These are phyloP conservation scores for Monosporozyma solicola DNA, from an alignment of 805 yeast species.

Conservation along the genomic window DNA sequence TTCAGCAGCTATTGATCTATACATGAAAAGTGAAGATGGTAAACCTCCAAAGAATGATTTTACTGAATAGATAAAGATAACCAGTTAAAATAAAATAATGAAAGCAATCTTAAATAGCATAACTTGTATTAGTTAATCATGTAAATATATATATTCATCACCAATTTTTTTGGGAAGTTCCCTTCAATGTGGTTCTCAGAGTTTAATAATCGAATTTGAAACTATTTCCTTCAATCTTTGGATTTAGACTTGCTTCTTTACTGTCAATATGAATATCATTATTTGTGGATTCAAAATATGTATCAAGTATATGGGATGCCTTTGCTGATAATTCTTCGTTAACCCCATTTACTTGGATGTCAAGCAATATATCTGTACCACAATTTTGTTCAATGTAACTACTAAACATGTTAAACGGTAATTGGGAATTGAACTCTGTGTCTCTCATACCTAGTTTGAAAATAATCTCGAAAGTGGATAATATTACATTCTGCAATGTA, in stretches of 20 bases:
- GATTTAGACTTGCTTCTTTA: background rate
- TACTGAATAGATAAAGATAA: constrained; percentile 37
- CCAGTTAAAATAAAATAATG: background rate
- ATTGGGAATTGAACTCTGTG: constrained; percentile 45
- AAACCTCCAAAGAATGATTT: constrained; percentile 85
- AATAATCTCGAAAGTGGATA: constrained; percentile 87
- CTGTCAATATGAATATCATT: background rate
- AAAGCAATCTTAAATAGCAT: background rate
- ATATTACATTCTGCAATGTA: constrained; percentile 82
- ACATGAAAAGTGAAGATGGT: constrained; percentile 74
- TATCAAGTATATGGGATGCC: background rate
- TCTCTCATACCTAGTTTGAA: constrained; percentile 87
- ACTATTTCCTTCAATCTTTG: background rate
- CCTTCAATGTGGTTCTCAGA: background rate
- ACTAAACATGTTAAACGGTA: background rate
- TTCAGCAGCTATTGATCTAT: constrained; percentile 77
- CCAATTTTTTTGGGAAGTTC: too few species aligned
- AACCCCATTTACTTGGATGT: background rate
- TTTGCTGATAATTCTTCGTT: background rate
- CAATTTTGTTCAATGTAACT: background rate
- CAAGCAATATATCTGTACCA: background rate
- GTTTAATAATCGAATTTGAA: background rate
- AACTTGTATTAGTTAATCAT: background rate
- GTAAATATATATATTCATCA: background rate
- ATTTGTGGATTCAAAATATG: background rate